Evolutionary conservation across 2,329 filamentous ascomycete species (phyloP).

Genomic region (Huntiella bhutanensis): DNA sequence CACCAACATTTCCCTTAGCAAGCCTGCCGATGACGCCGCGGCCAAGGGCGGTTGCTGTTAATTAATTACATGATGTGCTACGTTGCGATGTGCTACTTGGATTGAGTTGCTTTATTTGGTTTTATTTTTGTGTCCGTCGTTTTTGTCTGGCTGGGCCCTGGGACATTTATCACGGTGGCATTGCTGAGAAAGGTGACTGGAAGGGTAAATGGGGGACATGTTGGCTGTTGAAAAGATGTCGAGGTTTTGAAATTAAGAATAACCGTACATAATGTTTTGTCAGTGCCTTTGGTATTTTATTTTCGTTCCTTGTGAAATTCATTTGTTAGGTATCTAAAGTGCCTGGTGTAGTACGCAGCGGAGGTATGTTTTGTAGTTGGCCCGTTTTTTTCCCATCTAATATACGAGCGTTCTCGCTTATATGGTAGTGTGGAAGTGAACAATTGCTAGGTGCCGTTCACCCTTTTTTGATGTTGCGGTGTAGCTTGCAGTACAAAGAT

Average conservation of each 20-base stretch:
- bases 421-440: background rate
- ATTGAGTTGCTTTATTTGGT: slow-evolving; percentile 1
- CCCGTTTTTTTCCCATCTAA: background rate
- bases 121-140: slow-evolving; percentile 4
- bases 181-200: too few species aligned
- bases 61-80: slow-evolving; percentile 16
- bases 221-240: too few species aligned
- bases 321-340: too few species aligned
- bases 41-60: slow-evolving; percentile 68
- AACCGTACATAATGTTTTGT: too few species aligned
- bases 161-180: too few species aligned
- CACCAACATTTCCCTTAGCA: slow-evolving; percentile 71
- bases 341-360: too few species aligned
- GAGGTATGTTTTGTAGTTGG: background rate
- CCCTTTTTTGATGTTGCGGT: slow-evolving; percentile 1
- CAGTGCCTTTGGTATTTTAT: too few species aligned
- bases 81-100: slow-evolving; percentile 8
- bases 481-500: background rate
- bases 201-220: too few species aligned
- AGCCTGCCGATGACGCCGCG: slow-evolving; percentile 56
- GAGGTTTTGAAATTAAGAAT: too few species aligned
- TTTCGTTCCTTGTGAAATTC: too few species aligned
- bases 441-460: background rate
- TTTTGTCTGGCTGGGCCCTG: slow-evolving; percentile 1
- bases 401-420: slow-evolving; percentile 4